A percentile compares a stretch with the other conserved stretches of the same genome.
Conservation (phyloP, 306 rosid genomes). For the Rubus idaeus region DNA sequence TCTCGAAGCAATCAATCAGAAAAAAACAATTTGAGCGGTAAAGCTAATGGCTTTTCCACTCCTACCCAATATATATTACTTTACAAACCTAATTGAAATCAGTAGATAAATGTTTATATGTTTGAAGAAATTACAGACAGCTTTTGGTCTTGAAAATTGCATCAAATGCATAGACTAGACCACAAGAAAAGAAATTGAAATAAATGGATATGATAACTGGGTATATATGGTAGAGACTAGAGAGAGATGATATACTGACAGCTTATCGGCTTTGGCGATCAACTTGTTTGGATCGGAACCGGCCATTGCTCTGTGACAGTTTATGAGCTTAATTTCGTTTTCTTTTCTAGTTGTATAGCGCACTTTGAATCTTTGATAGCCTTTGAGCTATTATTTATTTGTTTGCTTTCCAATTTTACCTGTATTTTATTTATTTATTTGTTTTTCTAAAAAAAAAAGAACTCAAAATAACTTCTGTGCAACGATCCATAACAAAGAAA, state of each 20-base stretch:
- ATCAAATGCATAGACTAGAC: conserved; percentile 2
- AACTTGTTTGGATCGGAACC: conserved; percentile 71
- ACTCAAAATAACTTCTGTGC: too few relatives aligned
- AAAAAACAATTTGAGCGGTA: background rate
- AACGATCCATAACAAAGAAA: too few relatives aligned
- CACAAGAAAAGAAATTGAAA: background rate
- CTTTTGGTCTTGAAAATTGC: conserved; percentile 5
- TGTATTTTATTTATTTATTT: too few relatives aligned
- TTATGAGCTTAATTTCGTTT: background rate
- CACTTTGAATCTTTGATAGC: background rate
- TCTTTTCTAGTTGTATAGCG: background rate
- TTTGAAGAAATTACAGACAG: background rate
- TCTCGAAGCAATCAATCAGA: background rate
- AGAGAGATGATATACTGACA: conserved; percentile 44
- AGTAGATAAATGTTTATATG: background rate
- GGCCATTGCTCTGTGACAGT: conserved; percentile 35
- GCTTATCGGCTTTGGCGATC: conserved; percentile 71
- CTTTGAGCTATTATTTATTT: background rate
- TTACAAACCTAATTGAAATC: background rate
- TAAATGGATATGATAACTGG: background rate
- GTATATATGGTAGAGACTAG: background rate
- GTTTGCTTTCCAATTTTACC: too few relatives aligned
- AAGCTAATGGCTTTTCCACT: background rate
- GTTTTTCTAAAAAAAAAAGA: too few relatives aligned
- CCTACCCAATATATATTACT: background rate